Evolutionary conservation across 139 green algal genomes (phyloP).

Genomic region (Penium margaritaceum): DNA sequence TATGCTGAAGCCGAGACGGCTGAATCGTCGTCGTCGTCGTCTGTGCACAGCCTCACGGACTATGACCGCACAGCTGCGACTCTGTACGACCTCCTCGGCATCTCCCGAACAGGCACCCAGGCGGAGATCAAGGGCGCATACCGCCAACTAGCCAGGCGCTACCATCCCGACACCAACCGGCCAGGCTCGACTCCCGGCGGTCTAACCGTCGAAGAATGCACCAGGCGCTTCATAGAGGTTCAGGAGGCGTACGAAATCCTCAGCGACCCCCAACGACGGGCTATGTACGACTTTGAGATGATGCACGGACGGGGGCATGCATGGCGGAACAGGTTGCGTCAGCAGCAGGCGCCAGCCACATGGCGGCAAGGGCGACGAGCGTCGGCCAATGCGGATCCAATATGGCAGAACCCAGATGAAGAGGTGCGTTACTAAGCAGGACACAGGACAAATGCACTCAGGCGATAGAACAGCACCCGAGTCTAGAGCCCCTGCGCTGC

Average conservation of each 20-base stretch:
- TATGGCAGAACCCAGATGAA: constrained; percentile 18
- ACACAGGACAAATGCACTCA: neutral
- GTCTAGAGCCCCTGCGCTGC: no score
- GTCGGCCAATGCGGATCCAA: neutral
- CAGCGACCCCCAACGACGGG: constrained; percentile 23
- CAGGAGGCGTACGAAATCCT: constrained; percentile 41
- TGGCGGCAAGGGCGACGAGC: constrained; percentile 3
- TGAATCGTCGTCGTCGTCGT: no score
- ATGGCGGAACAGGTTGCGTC: no score
- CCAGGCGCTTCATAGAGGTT: constrained; percentile 36
- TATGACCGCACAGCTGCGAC: no score
- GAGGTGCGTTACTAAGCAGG: no score
- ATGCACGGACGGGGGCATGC: no score
- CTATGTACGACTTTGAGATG: constrained; percentile 42
- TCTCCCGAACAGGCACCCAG: neutral
- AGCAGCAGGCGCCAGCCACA: no score
- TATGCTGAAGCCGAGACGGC: no score
- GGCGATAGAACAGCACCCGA: no score
- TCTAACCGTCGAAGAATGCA: constrained; percentile 29
- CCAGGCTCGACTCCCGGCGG: no score
- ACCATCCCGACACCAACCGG: constrained; percentile 42
- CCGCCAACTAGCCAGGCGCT: constrained; percentile 21
- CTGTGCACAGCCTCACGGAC: no score
- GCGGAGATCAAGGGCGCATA: constrained; percentile 44
- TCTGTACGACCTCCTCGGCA: constrained; percentile 28